Conservation (phyloP, 768 basidiomycete genomes). For the Boletus coccyginus region DNA sequence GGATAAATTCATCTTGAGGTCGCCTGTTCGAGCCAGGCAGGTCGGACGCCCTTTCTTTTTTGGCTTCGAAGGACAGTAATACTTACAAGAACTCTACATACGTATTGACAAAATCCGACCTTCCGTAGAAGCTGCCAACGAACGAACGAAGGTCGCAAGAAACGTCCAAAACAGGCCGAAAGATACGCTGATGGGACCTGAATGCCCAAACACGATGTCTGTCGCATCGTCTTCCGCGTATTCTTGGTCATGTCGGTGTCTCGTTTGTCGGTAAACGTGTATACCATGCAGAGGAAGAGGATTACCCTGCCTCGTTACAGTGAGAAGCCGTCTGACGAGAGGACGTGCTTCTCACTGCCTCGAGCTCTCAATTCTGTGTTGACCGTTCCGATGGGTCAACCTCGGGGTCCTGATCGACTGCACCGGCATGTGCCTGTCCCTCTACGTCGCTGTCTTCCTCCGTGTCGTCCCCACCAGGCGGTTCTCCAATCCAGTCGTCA, state of each 20-base stretch:
- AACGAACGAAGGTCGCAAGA: too few relatives aligned
- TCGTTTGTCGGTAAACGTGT: constrained; percentile 43
- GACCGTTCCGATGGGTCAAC: constrained; percentile 33
- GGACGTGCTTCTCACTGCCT: constrained; percentile 26
- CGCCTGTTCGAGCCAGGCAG: constrained; percentile 15
- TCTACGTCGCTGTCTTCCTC: constrained; percentile 44
- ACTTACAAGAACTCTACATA: too few relatives aligned
- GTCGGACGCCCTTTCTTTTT: constrained; percentile 24
- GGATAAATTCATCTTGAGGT: background rate
- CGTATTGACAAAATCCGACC: too few relatives aligned
- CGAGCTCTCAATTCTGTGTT: constrained; percentile 27
- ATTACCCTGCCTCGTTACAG: constrained; percentile 24
- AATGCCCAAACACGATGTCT: too few relatives aligned
- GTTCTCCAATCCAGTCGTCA: constrained; percentile 83
- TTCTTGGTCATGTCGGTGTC: constrained; percentile 61
- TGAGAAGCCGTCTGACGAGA: constrained; percentile 15
- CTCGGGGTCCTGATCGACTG: constrained; percentile 67
- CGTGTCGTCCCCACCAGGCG: constrained; percentile 62
- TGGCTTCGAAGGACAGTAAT: too few relatives aligned
- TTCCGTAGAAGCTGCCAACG: too few relatives aligned
- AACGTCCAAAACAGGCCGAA: too few relatives aligned
- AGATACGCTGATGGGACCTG: background rate
- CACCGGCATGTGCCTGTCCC: constrained; percentile 61
- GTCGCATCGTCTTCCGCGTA: constrained; percentile 49
- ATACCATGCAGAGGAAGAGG: constrained; percentile 29